phyloP scores from a whole-genome alignment of 1,284 basidiomycete species.

The Apiotrichum sp. region DNA sequence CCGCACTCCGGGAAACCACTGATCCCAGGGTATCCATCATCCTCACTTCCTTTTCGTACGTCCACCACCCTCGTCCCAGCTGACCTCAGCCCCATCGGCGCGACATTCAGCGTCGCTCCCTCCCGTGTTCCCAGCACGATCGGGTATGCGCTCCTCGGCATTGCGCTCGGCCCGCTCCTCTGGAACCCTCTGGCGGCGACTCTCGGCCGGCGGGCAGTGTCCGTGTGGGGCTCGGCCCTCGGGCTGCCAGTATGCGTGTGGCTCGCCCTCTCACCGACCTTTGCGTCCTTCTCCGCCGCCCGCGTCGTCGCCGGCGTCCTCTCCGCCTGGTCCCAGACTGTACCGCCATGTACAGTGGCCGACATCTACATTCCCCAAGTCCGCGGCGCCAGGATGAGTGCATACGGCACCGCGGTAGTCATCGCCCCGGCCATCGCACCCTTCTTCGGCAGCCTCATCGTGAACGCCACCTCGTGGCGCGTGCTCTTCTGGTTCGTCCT shows the following conservation, averaged over 20 bases:
- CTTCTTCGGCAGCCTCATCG: slow-evolving; percentile 37
- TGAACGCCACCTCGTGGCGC: slow-evolving; percentile 26
- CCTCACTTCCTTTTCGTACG: slow-evolving; percentile 7
- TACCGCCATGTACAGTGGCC: slow-evolving; percentile 28
- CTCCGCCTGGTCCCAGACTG: slow-evolving; percentile 24
- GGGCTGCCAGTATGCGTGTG: slow-evolving; percentile 40
- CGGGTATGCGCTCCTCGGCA: slow-evolving; percentile 39
- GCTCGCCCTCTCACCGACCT: slow-evolving; percentile 29
- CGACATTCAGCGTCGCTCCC: no score
- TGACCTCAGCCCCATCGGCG: no score
- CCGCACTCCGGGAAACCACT: no score
- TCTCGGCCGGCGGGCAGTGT: slow-evolving; percentile 38
- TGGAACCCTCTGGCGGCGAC: slow-evolving; percentile 29
- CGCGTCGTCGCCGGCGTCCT: slow-evolving; percentile 26
- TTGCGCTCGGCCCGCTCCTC: slow-evolving; percentile 40
- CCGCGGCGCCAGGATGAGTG: slow-evolving; percentile 37
- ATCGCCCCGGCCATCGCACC: slow-evolving; percentile 39
- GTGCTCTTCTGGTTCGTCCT: slow-evolving; percentile 40
- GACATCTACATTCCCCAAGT: slow-evolving; percentile 34
- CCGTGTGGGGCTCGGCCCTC: slow-evolving; percentile 36
- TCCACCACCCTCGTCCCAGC: no score
- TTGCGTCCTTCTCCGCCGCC: slow-evolving; percentile 21
- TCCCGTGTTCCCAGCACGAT: slow-evolving; percentile 33
- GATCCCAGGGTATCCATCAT: slow-evolving; percentile 11
- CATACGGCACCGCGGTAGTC: slow-evolving; percentile 29